Base-by-base conservation (phyloP, 75 land plant species). In the Adiantum capillusveneris region DNA sequence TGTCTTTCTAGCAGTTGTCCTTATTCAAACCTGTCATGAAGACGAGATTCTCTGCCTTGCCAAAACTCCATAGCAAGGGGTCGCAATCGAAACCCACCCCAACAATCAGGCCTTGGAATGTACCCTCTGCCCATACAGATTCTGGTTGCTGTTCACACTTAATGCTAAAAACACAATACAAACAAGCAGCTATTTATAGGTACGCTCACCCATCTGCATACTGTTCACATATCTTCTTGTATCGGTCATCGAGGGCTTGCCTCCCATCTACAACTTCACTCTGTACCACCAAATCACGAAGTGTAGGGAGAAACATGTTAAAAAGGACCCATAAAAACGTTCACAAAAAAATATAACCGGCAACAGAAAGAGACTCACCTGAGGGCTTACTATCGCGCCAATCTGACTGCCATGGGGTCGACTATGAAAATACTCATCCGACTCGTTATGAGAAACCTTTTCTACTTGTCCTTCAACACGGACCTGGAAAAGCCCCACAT, bases 21-120 rank as follows among this genome's bases (percentile, higher is more conserved):
- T 30, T 11, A 25, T 17, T 57, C 63, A 24, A 19, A 88, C 97
- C 97, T 81, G 56, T 93, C 98, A 75, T 94, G 98, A 54, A 94
- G 78, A 31, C 96, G 87, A 61, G 98, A 94, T 52, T 62, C 64
- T 62, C 92, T 84, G n/a, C 98, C 98, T 68, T 94, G 98, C 98
- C 98, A 94, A 45, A 94, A 94, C 46, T 94, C 98, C 34, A 89
- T 76, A 29, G 65, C 65, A 25, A 62, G 54, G 13, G 98, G 98
- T 58, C 50, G 74, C 27, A 94, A 70, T 30, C 98, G 71, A 65
- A 79, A 94, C 26, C 98, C 96, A 62, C 98, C 98, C 98, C 98
- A 94, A 54, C 79, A 44, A 45, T 76, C 72, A n/a, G 98, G 98
- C 44, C 77, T 83, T 12, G 98, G 98, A 55, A 94, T 84, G 39